Conservation (phyloP, 2,329 filamentous ascomycete species). For the Pseudocercospora crystallina region DNA sequence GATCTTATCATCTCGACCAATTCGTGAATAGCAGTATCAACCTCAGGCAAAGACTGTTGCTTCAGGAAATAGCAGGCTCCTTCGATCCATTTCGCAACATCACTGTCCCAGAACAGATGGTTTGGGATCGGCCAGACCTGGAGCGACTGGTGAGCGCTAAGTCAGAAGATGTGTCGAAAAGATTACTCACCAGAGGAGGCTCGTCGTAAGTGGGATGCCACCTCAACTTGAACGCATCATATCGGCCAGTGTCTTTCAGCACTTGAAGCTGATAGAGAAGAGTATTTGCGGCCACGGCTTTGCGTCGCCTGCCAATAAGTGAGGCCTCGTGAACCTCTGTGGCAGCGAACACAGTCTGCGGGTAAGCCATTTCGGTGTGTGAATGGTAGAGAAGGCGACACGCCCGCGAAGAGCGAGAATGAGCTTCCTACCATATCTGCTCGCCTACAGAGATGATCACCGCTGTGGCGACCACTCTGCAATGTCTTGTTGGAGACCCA, state of each 20-base stretch:
- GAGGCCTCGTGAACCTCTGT: conserved; percentile 30
- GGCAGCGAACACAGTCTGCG: conserved; percentile 41
- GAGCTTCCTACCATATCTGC: no score
- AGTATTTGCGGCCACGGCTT: conserved; percentile 46
- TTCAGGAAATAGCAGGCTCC: conserved; percentile 59
- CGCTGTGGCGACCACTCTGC: no score
- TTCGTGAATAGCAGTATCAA: conserved; percentile 55
- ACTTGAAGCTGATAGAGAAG: conserved; percentile 54
- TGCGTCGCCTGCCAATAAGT: conserved; percentile 41
- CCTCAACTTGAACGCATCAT: conserved; percentile 57
- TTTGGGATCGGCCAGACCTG: conserved; percentile 56
- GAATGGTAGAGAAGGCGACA: no score
- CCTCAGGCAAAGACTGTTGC: conserved; percentile 44
- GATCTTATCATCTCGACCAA: conserved; percentile 58
- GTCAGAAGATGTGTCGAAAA: not conserved
- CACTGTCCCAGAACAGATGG: conserved; percentile 61
- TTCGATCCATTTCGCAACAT: conserved; percentile 63
- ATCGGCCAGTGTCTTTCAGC: conserved; percentile 53
- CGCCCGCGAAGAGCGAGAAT: no score
- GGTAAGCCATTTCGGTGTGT: conserved; percentile 37
- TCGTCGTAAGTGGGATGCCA: conserved; percentile 58
- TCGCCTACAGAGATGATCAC: no score
- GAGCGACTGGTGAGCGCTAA: not conserved
- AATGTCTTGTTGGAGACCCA: no score
- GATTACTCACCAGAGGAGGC: conserved; percentile 36